These are phyloP conservation scores for Daldinia eschscholtzii DNA, from an alignment of 2,329 filamentous ascomycete species.

Conservation along the genomic window DNA sequence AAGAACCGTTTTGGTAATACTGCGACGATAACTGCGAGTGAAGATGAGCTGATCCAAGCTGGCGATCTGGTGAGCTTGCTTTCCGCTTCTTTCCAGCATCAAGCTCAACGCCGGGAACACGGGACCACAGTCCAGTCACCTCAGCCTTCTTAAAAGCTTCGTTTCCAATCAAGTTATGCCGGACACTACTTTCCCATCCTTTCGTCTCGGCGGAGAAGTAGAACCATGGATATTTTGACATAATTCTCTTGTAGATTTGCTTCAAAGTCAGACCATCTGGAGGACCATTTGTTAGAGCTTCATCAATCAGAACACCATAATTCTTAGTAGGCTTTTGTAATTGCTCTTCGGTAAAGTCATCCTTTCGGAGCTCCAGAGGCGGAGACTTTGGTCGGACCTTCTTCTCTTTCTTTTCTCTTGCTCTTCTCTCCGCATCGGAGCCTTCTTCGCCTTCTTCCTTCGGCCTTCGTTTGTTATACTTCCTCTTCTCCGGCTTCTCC, in stretches of 20 bases:
- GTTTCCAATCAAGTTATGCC: slow-evolving; percentile 73
- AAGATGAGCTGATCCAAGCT: slow-evolving; percentile 48
- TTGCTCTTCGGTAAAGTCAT: slow-evolving; percentile 69
- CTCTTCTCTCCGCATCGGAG: slow-evolving; percentile 67
- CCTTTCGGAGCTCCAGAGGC: slow-evolving; percentile 66
- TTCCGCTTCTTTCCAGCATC: slow-evolving; percentile 73
- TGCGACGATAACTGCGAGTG: slow-evolving; percentile 49
- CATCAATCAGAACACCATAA: slow-evolving; percentile 71
- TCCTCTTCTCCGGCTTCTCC: slow-evolving; percentile 71
- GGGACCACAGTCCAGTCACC: slow-evolving; percentile 67
- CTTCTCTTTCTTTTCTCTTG: slow-evolving; percentile 71
- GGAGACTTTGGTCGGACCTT: slow-evolving; percentile 71
- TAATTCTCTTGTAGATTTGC: slow-evolving; percentile 74
- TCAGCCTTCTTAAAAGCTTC: slow-evolving; percentile 71
- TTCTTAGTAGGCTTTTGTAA: slow-evolving; percentile 73
- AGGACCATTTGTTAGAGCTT: slow-evolving; percentile 67
- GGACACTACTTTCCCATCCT: slow-evolving; percentile 75
- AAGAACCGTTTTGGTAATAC: slow-evolving; percentile 51
- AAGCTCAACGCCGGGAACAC: slow-evolving; percentile 69
- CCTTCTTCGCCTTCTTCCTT: slow-evolving; percentile 69
- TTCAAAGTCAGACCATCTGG: slow-evolving; percentile 69
- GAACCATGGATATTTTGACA: slow-evolving; percentile 69
- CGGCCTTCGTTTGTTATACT: slow-evolving; percentile 73
- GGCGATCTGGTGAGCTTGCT: slow-evolving; percentile 64
- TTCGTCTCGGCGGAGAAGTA: slow-evolving; percentile 72